Evolutionary conservation across 2,329 filamentous ascomycete genomes (phyloP).

Genomic region (Exophiala viscosa): DNA sequence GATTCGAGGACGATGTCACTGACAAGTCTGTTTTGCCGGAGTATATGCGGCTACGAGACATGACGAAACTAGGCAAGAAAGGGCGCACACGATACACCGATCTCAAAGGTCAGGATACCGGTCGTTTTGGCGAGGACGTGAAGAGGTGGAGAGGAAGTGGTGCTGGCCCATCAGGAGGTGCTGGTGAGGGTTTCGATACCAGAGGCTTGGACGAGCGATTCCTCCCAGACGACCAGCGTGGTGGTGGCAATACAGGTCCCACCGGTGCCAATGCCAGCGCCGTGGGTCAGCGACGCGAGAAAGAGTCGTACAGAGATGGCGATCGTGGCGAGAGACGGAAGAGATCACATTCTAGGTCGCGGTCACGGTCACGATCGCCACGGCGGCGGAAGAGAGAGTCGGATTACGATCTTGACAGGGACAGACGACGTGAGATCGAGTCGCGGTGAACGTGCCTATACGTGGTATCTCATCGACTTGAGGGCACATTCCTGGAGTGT

Average conservation of each 20-base stretch:
- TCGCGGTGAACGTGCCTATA: no score
- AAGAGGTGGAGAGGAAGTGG: slow-evolving; percentile 33
- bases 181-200: slow-evolving; percentile 30
- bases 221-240: slow-evolving; percentile 40
- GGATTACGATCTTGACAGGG: slow-evolving; percentile 33
- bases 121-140: slow-evolving; percentile 66
- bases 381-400: slow-evolving; percentile 13
- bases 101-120: slow-evolving; percentile 84
- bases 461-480: no score
- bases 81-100: slow-evolving; percentile 88
- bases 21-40: slow-evolving; percentile 82
- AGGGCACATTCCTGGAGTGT: not conserved
- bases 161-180: slow-evolving; percentile 28
- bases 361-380: slow-evolving; percentile 17
- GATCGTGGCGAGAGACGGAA: slow-evolving; percentile 32
- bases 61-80: slow-evolving; percentile 90
- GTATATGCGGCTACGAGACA: slow-evolving; percentile 87
- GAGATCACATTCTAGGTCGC: slow-evolving; percentile 28
- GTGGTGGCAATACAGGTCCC: slow-evolving; percentile 34
- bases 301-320: slow-evolving; percentile 34
- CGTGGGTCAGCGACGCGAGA: slow-evolving; percentile 37
- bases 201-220: slow-evolving; percentile 46
- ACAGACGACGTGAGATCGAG: not conserved
- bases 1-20: slow-evolving; percentile 76
- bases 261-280: slow-evolving; percentile 46